Evolutionary conservation across 495 filamentous ascomycete genomes (phyloP).

Genomic region (Choiromyces venosus): DNA sequence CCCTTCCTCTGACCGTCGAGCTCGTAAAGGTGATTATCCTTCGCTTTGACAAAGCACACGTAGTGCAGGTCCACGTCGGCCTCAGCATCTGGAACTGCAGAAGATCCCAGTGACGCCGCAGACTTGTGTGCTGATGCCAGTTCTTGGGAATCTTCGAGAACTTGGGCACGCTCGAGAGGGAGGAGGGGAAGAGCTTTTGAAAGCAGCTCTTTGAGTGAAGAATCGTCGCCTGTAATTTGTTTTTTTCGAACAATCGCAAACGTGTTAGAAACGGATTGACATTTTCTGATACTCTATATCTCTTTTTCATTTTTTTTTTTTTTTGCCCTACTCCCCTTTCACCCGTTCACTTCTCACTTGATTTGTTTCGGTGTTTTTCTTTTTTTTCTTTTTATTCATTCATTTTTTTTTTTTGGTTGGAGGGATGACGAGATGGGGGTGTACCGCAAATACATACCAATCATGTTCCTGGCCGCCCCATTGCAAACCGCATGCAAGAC

Average conservation of each 20-base stretch:
- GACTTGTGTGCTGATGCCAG: slow-evolving; percentile 67
- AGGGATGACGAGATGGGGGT: not conserved
- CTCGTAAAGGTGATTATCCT: slow-evolving; percentile 71
- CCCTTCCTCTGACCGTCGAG: slow-evolving; percentile 71
- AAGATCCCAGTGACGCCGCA: slow-evolving; percentile 68
- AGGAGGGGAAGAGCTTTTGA: slow-evolving; percentile 45
- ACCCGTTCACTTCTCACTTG: not conserved
- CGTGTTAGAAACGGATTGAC: slow-evolving; percentile 15
- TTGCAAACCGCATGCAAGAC: slow-evolving; percentile 70
- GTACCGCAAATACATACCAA: slow-evolving; percentile 43
- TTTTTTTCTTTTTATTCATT: slow-evolving; percentile 16
- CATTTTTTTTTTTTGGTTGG: not conserved
- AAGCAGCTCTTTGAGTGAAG: slow-evolving; percentile 36
- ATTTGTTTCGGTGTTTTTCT: slow-evolving; percentile 2
- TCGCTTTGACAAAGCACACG: slow-evolving; percentile 75
- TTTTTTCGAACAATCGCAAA: slow-evolving; percentile 39
- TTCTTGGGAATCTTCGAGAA: slow-evolving; percentile 66
- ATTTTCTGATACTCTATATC: not conserved
- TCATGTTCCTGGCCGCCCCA: slow-evolving; percentile 49
- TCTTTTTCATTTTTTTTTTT: not conserved
- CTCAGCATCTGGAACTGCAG: slow-evolving; percentile 60
- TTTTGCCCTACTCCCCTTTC: not conserved
- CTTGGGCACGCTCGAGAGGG: slow-evolving; percentile 57
- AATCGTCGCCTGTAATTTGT: slow-evolving; percentile 35
- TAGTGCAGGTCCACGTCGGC: slow-evolving; percentile 73